Percentiles rank a stretch among this genome's conserved stretches.
Evolutionary conservation across 1,284 basidiomycete species (phyloP).

Genomic region (Cystobasidiaceae sp.): DNA sequence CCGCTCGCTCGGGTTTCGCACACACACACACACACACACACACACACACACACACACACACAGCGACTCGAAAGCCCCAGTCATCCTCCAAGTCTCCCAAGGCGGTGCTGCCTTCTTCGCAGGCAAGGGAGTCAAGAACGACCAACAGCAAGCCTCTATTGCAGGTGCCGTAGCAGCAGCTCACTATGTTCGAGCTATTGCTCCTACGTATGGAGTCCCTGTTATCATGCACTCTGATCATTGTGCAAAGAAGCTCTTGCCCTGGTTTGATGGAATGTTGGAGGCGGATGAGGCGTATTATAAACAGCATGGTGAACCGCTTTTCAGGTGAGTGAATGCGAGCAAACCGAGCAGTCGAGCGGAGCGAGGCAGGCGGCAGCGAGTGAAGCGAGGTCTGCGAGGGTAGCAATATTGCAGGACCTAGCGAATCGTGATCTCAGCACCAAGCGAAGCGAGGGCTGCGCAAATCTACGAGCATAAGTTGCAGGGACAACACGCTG

Average conservation of each 20-base stretch:
- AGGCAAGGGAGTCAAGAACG: conserved; percentile 92
- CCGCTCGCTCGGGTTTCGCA: too few relatives aligned
- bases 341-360: too few relatives aligned
- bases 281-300: conserved; percentile 90
- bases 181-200: conserved; percentile 81
- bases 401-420: too few relatives aligned
- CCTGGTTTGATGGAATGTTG: conserved; percentile 99
- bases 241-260: conserved; percentile 96
- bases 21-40: too few relatives aligned
- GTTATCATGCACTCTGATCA: conserved; percentile 99
- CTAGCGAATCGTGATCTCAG: too few relatives aligned
- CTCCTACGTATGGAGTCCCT: conserved; percentile 85
- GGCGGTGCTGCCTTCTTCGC: conserved; percentile 95
- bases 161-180: conserved; percentile 87
- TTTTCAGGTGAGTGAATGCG: conserved; percentile 64
- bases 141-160: conserved; percentile 94
- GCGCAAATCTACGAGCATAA: too few relatives aligned
- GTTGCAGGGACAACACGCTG: too few relatives aligned
- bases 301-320: conserved; percentile 80
- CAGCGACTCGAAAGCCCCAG: conserved; percentile 86
- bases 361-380: too few relatives aligned
- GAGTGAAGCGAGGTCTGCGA: too few relatives aligned
- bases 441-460: too few relatives aligned
- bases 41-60: too few relatives aligned
- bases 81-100: conserved; percentile 97